Percentiles rank a stretch among this genome's conserved stretches.
Evolutionary conservation across 83 land plant species (phyloP).

Genomic region (Isoetes engelmannii): DNA sequence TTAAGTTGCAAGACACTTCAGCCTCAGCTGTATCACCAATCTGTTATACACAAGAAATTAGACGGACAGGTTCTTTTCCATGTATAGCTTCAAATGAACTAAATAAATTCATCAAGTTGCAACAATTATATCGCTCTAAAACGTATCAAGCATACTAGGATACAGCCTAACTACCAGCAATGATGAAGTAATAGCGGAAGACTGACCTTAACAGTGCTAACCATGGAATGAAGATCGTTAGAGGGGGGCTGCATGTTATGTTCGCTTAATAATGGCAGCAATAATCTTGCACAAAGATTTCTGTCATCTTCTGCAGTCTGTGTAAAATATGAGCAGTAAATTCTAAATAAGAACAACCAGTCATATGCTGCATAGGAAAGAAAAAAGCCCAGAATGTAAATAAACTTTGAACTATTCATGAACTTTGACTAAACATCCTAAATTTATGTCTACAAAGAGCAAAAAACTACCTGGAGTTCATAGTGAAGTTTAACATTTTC

Average conservation of each 20-base stretch:
- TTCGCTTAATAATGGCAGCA: background rate
- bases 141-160: background rate
- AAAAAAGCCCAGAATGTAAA: too few species aligned
- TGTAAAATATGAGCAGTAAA: background rate
- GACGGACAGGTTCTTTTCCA: background rate
- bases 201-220: background rate
- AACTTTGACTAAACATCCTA: background rate
- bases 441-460: background rate
- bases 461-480: background rate
- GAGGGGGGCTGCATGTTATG: background rate
- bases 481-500: constrained; percentile 5
- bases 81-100: background rate
- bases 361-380: too few species aligned
- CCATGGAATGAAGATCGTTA: background rate
- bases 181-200: background rate
- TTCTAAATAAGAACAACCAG: background rate
- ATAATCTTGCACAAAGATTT: background rate
- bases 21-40: too few species aligned
- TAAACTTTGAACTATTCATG: too few species aligned
- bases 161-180: background rate
- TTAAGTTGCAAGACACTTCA: too few species aligned
- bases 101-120: background rate
- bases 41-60: too few species aligned
- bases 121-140: background rate
- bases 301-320: constrained; percentile 8